Conservation (phyloP, 2,329 filamentous ascomycete species). For the Verticillium albo-atrum region DNA sequence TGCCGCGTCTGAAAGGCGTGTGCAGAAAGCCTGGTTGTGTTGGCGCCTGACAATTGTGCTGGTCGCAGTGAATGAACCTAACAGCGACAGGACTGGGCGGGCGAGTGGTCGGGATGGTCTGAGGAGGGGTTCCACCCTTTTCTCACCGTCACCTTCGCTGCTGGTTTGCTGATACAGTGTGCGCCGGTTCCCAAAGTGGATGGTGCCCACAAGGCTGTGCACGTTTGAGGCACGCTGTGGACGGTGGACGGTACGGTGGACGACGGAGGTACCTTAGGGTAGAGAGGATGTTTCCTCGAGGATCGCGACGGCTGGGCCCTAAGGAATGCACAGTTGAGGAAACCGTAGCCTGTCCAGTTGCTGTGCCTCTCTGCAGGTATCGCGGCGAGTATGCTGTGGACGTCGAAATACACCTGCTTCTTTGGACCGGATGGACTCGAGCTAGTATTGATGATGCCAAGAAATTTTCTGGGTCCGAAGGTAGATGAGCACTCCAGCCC, state of each 20-base stretch:
- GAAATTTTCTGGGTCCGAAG: not conserved
- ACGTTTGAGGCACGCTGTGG: slow-evolving; percentile 13
- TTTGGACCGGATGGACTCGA: not conserved
- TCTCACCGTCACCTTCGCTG: not conserved
- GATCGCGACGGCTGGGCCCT: not conserved
- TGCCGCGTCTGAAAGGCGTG: slow-evolving; percentile 3
- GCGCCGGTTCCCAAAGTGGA: not conserved
- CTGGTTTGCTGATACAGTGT: not conserved
- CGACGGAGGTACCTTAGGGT: slow-evolving; percentile 3
- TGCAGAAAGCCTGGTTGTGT: not conserved
- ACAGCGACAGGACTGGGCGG: not conserved
- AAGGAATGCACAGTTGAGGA: not conserved
- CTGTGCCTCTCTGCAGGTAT: not conserved
- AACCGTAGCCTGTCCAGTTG: not conserved
- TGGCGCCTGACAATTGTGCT: not conserved
- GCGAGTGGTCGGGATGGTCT: not conserved
- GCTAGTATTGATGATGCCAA: not conserved
- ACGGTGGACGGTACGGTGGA: not conserved
- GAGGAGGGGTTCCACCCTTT: not conserved
- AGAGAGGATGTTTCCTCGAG: not conserved
- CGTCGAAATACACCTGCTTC: not conserved
- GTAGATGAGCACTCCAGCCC: not conserved
- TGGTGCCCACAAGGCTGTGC: slow-evolving; percentile 15
- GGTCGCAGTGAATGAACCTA: not conserved
- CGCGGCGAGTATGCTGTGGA: not conserved